Evolutionary conservation across 345 rosid genomes (phyloP), one percentile per base, ranked within the genome.

Genomic region (Heritiera fomes): DNA sequence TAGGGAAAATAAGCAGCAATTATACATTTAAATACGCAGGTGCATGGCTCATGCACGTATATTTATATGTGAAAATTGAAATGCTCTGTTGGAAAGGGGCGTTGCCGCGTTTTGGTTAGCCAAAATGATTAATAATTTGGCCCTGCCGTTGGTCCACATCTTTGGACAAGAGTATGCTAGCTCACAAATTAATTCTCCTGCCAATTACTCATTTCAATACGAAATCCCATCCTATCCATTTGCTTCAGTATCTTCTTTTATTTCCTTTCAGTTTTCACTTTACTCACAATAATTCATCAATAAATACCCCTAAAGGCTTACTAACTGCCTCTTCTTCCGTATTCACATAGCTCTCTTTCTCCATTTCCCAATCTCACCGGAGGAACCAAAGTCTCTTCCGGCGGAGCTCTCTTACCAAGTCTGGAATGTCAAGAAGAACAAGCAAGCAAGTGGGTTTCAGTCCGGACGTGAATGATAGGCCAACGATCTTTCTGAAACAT

Each of bases 371-470:
- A 52, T 64, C 75, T n/a, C 30, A 56, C 53, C 60, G 8, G 60
- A 18, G 23, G 23, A 55, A 18, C 60, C 23, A 6, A 61, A 61
- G 12, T 40, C 41, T 15, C n/a, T 67, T 11, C 45, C 8, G 2
- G 15, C 3, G 53, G 32, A 64, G 7, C 20, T 15, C 59, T 74
- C 63, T 23, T 68, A 52, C 62, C 52, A 45, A 68, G 14, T 76
- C 64, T 53, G 68, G 63, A 59, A 93, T 95, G 98, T 89, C 95
- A 6, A 68, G 86, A 72, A 87, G 65, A 81, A 80, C 89, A 53
- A 85, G 89, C 86, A 93, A 88, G 80, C 82, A 89, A 72, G 94
- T 89, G 68, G 77, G 87, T 71, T 92, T 90, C 89, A 91, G 90
- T 77, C 94, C 97, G 0, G 88, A 90, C 71, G 80, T 53, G 17